These are phyloP conservation scores for Aspergillus chevalieri DNA, from an alignment of 2,329 filamentous ascomycete genomes.

Conservation along the genomic window DNA sequence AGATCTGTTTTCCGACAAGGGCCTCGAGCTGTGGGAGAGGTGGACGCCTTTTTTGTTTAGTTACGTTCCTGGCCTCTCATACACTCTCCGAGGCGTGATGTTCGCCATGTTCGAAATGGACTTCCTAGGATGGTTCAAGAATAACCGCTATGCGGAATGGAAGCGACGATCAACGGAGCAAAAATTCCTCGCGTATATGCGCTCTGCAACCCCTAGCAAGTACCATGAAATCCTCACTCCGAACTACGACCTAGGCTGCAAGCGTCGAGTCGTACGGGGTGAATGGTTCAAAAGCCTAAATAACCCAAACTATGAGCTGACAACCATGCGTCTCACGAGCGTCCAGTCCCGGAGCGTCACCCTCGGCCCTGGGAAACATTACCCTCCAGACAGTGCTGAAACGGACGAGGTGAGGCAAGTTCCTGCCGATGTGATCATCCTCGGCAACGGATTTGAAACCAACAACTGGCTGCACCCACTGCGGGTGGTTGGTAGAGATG, in stretches of 20 bases:
- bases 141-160: slow-evolving; percentile 30
- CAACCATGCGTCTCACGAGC: slow-evolving; percentile 44
- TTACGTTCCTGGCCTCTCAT: slow-evolving; percentile 47
- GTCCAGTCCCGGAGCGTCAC: slow-evolving; percentile 47
- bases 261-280: slow-evolving; percentile 56
- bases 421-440: slow-evolving; percentile 55
- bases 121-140: slow-evolving; percentile 41
- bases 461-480: slow-evolving; percentile 51
- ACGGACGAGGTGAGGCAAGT: slow-evolving; percentile 36
- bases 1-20: slow-evolving; percentile 29
- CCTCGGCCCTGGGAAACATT: slow-evolving; percentile 46
- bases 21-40: slow-evolving; percentile 41
- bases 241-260: slow-evolving; percentile 58
- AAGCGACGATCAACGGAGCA: slow-evolving; percentile 36
- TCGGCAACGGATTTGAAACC: slow-evolving; percentile 58
- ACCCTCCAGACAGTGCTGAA: slow-evolving; percentile 30
- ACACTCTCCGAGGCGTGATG: slow-evolving; percentile 38
- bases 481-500: slow-evolving; percentile 47
- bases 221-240: slow-evolving; percentile 59
- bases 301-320: slow-evolving; percentile 49
- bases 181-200: slow-evolving; percentile 44
- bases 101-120: slow-evolving; percentile 34
- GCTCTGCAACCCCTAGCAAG: slow-evolving; percentile 48
- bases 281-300: slow-evolving; percentile 51
- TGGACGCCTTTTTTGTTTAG: slow-evolving; percentile 43